Evolutionary conservation across 495 filamentous ascomycete genomes (phyloP).

Genomic region (Daldinia caldariorum): DNA sequence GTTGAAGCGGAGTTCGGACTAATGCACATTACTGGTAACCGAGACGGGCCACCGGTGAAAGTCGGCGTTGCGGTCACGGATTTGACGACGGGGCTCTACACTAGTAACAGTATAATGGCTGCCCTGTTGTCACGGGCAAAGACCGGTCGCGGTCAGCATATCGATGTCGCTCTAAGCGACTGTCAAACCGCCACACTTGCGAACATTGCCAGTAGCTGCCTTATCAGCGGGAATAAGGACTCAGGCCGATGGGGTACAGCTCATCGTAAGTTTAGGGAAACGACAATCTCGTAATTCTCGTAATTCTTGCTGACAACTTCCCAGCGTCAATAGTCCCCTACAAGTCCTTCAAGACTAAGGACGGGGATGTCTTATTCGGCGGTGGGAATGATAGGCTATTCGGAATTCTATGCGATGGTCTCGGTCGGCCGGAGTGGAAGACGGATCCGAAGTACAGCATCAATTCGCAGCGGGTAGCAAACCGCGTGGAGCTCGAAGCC

Average conservation of each 20-base stretch:
- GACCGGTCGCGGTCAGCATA: conserved; percentile 78
- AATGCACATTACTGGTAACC: conserved; percentile 95
- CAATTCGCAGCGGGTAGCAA: conserved; percentile 82
- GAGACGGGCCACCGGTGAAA: conserved; percentile 93
- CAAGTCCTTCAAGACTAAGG: conserved; percentile 87
- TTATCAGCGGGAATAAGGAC: conserved; percentile 90
- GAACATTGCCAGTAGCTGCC: conserved; percentile 90
- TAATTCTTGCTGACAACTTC: conserved; percentile 34
- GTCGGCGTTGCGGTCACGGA: conserved; percentile 98
- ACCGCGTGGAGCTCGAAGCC: conserved; percentile 77
- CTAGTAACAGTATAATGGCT: conserved; percentile 96
- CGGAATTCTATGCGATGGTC: conserved; percentile 80
- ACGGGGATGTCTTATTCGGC: conserved; percentile 91
- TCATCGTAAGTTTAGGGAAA: conserved; percentile 73
- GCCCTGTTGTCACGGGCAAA: conserved; percentile 75
- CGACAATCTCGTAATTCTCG: not conserved
- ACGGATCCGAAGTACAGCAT: conserved; percentile 76
- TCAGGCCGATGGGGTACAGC: conserved; percentile 93
- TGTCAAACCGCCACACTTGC: conserved; percentile 92
- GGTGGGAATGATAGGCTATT: conserved; percentile 95
- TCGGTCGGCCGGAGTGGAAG: conserved; percentile 83
- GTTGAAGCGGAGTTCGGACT: conserved; percentile 97
- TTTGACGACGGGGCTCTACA: conserved; percentile 94
- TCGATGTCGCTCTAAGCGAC: conserved; percentile 90
- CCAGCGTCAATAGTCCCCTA: conserved; percentile 96